phyloP scores from a whole-genome alignment of 768 basidiomycete genomes.

The Mycena rebaudengoi region DNA sequence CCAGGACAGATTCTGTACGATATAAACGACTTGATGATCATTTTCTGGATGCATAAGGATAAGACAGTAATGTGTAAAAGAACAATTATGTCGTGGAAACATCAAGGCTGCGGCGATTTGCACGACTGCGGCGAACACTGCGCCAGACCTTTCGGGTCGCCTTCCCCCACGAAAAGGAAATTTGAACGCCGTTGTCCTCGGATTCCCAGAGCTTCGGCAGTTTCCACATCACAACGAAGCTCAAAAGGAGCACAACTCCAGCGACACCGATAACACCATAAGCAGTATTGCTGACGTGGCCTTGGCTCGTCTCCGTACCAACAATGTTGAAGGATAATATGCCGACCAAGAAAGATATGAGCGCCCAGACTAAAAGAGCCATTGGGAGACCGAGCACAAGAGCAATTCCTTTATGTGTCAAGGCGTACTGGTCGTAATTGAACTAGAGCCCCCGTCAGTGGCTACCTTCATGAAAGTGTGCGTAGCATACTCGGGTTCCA shows the following conservation, averaged over 20 bases:
- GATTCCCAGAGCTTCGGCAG: slow-evolving; percentile 7
- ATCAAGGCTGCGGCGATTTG: too few relatives aligned
- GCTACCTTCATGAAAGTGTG: background rate
- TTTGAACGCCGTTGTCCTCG: background rate
- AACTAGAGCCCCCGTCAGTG: background rate
- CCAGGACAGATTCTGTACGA: too few relatives aligned
- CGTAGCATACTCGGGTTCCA: background rate
- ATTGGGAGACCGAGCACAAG: slow-evolving; percentile 8
- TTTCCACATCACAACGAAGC: background rate
- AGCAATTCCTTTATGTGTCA: slow-evolving; percentile 8
- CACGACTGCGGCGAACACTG: too few relatives aligned
- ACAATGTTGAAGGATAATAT: slow-evolving; percentile 11
- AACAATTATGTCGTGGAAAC: too few relatives aligned
- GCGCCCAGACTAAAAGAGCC: slow-evolving; percentile 14
- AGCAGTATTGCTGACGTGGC: background rate
- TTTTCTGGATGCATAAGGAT: too few relatives aligned
- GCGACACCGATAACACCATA: slow-evolving; percentile 10
- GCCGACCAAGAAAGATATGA: slow-evolving; percentile 8
- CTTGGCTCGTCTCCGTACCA: background rate
- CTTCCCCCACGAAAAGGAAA: background rate
- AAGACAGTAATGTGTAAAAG: too few relatives aligned
- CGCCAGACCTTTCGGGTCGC: too few relatives aligned
- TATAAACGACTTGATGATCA: too few relatives aligned
- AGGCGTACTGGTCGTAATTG: slow-evolving; percentile 4
- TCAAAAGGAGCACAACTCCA: background rate